Evolutionary conservation across 768 basidiomycete species (phyloP).

Genomic region (Hypholoma sublateritium): DNA sequence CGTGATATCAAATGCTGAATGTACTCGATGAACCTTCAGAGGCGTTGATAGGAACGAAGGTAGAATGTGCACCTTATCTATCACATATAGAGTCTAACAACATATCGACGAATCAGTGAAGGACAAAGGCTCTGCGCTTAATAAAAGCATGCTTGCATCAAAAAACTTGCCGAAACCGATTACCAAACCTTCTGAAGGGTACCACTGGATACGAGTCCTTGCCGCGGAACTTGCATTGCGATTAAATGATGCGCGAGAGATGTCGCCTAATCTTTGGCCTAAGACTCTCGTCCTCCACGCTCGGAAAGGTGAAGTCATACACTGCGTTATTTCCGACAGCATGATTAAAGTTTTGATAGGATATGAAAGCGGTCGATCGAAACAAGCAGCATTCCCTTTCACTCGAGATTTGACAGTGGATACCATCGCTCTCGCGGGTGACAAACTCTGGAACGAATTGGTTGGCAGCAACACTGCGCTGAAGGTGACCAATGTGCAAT

Average conservation of each 20-base stretch:
- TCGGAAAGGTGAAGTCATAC: conserved; percentile 53
- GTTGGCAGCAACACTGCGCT: conserved; percentile 55
- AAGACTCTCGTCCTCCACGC: conserved; percentile 84
- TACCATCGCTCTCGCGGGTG: conserved; percentile 69
- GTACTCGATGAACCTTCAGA: conserved; percentile 33
- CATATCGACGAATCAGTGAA: conserved; percentile 56
- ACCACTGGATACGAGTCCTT: conserved; percentile 90
- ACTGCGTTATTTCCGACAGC: not conserved
- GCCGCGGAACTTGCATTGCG: conserved; percentile 88
- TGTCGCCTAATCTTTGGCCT: conserved; percentile 81
- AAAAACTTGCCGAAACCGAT: conserved; percentile 89
- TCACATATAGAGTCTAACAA: not conserved
- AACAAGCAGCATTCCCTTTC: conserved; percentile 89
- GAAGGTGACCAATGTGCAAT: conserved; percentile 69
- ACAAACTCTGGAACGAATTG: conserved; percentile 86
- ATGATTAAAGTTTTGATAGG: conserved; percentile 36
- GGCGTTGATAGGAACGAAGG: conserved; percentile 91
- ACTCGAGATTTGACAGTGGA: conserved; percentile 73
- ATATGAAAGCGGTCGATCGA: conserved; percentile 67
- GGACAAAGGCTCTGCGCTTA: conserved; percentile 67
- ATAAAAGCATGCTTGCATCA: conserved; percentile 95
- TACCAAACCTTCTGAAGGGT: conserved; percentile 69
- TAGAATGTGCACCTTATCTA: conserved; percentile 24
- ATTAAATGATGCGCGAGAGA: conserved; percentile 77
- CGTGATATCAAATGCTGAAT: not conserved